phyloP scores from a whole-genome alignment of 306 rosid species.

The Sechiopsis laciniata region DNA sequence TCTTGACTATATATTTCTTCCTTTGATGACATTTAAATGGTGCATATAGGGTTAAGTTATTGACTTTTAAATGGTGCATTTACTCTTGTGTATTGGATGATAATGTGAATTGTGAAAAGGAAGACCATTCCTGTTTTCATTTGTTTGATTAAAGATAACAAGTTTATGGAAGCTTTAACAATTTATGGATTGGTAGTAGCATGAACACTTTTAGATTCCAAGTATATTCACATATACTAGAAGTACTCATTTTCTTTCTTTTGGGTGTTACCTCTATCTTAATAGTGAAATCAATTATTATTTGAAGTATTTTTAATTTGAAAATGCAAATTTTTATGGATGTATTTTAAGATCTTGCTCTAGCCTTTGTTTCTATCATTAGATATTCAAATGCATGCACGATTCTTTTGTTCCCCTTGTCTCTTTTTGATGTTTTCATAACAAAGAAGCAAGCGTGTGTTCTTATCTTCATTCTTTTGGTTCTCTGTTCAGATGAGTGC shows the following conservation, averaged over 20 bases:
- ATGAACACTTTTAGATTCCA: not conserved
- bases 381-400: not conserved
- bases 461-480: constrained; percentile 20
- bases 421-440: not conserved
- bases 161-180: constrained; percentile 11
- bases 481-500: constrained; percentile 56
- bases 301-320: not conserved
- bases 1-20: not conserved
- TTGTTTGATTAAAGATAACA: not conserved
- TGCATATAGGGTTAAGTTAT: too few species aligned
- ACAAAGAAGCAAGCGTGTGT: constrained; percentile 19
- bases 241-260: not conserved
- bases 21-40: not conserved
- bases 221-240: not conserved
- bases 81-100: constrained; percentile 14
- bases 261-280: not conserved
- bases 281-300: not conserved
- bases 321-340: not conserved
- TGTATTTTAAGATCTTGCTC: not conserved
- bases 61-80: too few species aligned
- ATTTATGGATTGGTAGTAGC: not conserved
- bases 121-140: constrained; percentile 1
- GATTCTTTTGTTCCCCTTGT: not conserved
- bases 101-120: too few species aligned
- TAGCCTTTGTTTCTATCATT: not conserved